phyloP scores from a whole-genome alignment of 1,284 basidiomycete species.

The Fistulinella cinereoalba region DNA sequence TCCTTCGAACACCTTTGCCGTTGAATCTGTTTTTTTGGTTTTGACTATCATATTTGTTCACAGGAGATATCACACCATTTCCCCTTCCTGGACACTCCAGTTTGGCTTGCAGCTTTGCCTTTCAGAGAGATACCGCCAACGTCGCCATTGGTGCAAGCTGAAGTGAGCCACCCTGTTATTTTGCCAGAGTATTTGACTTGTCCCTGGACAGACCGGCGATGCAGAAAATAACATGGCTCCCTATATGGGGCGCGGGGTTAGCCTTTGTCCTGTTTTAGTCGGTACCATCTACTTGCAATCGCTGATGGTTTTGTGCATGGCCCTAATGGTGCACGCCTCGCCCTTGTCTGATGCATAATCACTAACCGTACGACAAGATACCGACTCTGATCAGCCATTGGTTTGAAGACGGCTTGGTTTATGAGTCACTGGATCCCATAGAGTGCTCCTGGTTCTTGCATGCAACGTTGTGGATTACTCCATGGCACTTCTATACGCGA shows the following conservation, averaged over 20 bases:
- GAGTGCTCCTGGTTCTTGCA: constrained; percentile 3
- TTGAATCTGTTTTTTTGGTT: constrained; percentile 4
- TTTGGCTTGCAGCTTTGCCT: neutral
- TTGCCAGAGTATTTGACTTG: neutral
- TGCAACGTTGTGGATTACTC: constrained; percentile 8
- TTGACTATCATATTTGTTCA: neutral
- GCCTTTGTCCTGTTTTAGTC: constrained; percentile 21
- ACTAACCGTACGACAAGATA: constrained; percentile 14
- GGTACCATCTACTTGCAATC: constrained; percentile 18
- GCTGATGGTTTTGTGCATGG: constrained; percentile 21
- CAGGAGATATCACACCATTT: neutral
- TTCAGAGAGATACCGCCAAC: neutral
- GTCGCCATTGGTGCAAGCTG: neutral
- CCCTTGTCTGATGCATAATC: neutral
- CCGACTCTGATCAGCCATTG: constrained; percentile 19
- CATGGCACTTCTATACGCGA: constrained; percentile 9
- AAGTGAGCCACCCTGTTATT: constrained; percentile 1
- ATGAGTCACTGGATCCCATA: constrained; percentile 14
- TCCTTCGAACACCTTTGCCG: neutral
- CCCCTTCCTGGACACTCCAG: neutral
- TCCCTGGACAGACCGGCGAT: constrained; percentile 1
- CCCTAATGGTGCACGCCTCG: constrained; percentile 19
- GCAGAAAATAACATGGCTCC: constrained; percentile 1
- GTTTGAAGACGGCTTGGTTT: constrained; percentile 18
- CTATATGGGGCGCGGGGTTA: constrained; percentile 14